These are phyloP conservation scores for Wickerhamomyces chambardii DNA, from an alignment of 805 yeast genomes.

Conservation along the genomic window DNA sequence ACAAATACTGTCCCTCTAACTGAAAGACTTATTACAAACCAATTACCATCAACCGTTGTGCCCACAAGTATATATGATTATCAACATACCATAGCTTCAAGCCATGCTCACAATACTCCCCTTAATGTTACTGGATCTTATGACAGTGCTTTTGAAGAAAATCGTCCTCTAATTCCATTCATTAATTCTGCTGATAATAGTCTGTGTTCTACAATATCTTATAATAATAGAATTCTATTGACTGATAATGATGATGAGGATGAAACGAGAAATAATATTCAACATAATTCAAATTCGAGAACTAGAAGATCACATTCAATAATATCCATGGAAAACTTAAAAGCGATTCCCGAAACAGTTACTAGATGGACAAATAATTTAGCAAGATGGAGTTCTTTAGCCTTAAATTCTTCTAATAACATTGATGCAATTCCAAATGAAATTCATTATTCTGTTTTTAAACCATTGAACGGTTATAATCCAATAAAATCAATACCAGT, in stretches of 20 bases:
- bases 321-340: slow-evolving; percentile 13
- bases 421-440: slow-evolving; percentile 23
- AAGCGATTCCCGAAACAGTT: slow-evolving; percentile 11
- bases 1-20: slow-evolving; percentile 1
- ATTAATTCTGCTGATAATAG: not conserved
- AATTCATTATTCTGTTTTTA: slow-evolving; percentile 49
- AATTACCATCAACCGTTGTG: slow-evolving; percentile 6
- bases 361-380: slow-evolving; percentile 19
- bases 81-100: not conserved
- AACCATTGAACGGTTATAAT: slow-evolving; percentile 23
- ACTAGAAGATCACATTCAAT: slow-evolving; percentile 11
- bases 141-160: slow-evolving; percentile 3
- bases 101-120: no score
- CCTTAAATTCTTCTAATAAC: slow-evolving; percentile 8
- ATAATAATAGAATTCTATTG: no score
- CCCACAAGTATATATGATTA: slow-evolving; percentile 3
- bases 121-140: no score
- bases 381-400: slow-evolving; percentile 12
- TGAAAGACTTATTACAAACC: slow-evolving; percentile 1
- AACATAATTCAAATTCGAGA: no score
- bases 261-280: no score
- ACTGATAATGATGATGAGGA: no score
- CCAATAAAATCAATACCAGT: slow-evolving; percentile 20
- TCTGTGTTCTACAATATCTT: not conserved
- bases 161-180: not conserved